Conservation (phyloP, 2,329 filamentous ascomycete species). For the Aspergillus japonicus region DNA sequence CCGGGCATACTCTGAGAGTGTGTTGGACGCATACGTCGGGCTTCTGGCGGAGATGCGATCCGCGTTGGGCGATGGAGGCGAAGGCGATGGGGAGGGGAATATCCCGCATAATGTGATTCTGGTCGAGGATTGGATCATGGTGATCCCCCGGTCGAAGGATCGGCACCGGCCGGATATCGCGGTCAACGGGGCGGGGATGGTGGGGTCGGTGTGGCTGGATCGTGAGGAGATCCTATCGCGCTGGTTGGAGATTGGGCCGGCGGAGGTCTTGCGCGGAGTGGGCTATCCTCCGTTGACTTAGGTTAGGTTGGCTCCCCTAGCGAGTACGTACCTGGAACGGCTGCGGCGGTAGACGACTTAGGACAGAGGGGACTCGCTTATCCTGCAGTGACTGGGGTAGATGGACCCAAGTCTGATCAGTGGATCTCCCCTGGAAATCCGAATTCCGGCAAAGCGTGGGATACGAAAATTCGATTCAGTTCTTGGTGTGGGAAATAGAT, state of each 20-base stretch:
- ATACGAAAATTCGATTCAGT: no score
- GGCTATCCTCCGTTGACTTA: background rate
- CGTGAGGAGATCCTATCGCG: conserved; percentile 35
- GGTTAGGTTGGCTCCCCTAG: no score
- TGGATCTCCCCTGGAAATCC: no score
- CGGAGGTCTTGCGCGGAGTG: conserved; percentile 23
- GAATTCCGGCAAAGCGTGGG: no score
- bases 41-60: background rate
- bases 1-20: background rate
- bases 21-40: background rate
- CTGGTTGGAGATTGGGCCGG: conserved; percentile 41
- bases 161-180: conserved; percentile 35
- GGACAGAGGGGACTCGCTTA: no score
- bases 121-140: conserved; percentile 46
- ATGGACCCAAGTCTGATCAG: no score
- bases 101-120: conserved; percentile 50
- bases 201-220: conserved; percentile 38
- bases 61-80: background rate
- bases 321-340: no score
- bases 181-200: conserved; percentile 50
- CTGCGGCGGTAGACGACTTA: no score
- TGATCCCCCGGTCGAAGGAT: conserved; percentile 46
- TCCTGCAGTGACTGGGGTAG: no score
- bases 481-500: background rate
- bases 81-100: background rate